Base-by-base conservation (phyloP, 768 basidiomycete genomes). In the Phylloporus arenicola region DNA sequence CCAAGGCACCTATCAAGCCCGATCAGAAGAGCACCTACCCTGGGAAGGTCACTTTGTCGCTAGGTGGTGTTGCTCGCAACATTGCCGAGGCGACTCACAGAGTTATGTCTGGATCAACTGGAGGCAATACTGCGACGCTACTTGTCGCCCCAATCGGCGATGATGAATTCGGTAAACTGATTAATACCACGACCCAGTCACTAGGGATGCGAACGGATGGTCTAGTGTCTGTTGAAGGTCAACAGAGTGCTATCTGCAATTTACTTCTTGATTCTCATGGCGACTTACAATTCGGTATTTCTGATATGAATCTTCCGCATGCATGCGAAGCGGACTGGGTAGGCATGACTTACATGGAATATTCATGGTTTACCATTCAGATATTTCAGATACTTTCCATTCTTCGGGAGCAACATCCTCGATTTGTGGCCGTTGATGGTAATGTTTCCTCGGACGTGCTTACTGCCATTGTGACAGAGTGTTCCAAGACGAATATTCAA, bases 61-160 rank as follows among this genome's bases (percentile, higher is more conserved):
- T 89, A 6, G 95, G 95, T 1, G 95, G 95, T 25, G 95, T 99
- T 13, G 93, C 81, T 1, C 83, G 94, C n/a, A 99, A 99, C 64
- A 81, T 99, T 38, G 88, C 94, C 3, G 93, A 97, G 65, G 90
- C 92, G 1, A 78, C 92, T 6, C 83, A 89, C 63, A 81, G 88
- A 25, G 65, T 86, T 6, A 63, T 83, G 52, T 60, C 70, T 38
- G 53, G 43, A 34, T 65, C 68, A 7, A 57, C 68, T 9, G 57
- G 60, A 17, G 51, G 48, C 12, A 49, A 59, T 16, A 25, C 55
- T 12, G 68, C 75, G 6, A 75, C 79, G 1, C 55, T 91, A 12
- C 74, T 99, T 35, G 70, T 97, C 7, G 81, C 93, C 3, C 81
- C 86, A 1, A 63, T 95, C 11, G 92, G 89, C 1, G 58, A 77